Base-by-base conservation (phyloP, 2,329 filamentous ascomycete genomes). In the Calycina marina region DNA sequence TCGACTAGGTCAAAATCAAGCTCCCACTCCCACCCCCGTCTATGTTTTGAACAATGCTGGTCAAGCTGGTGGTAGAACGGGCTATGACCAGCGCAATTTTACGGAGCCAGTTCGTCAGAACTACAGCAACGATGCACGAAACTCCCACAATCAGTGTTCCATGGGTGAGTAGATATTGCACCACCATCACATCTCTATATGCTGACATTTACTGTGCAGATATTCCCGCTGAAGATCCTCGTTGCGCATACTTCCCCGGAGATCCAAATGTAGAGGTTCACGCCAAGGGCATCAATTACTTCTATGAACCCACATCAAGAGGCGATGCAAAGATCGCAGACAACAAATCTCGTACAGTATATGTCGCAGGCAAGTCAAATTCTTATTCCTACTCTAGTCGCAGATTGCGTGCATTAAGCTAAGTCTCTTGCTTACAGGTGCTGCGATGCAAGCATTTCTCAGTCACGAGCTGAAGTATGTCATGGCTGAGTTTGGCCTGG, bases 401-500 rank as follows among this genome's bases (percentile, higher is more conserved):
- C 39, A 40, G 5, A 45, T 44, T 14, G 29, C 41, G 2, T 43
- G 34, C 18, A 25, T 48, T 31, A 26, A 22, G 8, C 20, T 22
- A 22, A 22, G 3, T 8, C 20, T 22, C 8, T 9, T 22, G n/a
- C n/a, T n/a, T 22, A n/a, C 20, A 22, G 18, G 3, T 31, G 38
- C 11, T 26, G 37, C 5, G 17, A 36, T 14, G 14, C 17, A 30
- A 8, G 30, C 34, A 20, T 46, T 47, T 27, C 9, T 25, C 25
- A 34, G 39, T 30, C 32, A 44, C 26, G 18, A 30, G n/a, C 28
- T 51, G 5, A 38, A 41, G 15, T 14, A 33, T 0, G 17, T 48
- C 10, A 39, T 49, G 37, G 38, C 40, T 4, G 14, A 37, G 18
- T 37, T 35, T 33, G 48, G 48, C 6, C 30, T 26, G 12, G 41